Base-by-base conservation (phyloP, 129 eudicot genomes). In the Rutidosis leptorrhynchoides region DNA sequence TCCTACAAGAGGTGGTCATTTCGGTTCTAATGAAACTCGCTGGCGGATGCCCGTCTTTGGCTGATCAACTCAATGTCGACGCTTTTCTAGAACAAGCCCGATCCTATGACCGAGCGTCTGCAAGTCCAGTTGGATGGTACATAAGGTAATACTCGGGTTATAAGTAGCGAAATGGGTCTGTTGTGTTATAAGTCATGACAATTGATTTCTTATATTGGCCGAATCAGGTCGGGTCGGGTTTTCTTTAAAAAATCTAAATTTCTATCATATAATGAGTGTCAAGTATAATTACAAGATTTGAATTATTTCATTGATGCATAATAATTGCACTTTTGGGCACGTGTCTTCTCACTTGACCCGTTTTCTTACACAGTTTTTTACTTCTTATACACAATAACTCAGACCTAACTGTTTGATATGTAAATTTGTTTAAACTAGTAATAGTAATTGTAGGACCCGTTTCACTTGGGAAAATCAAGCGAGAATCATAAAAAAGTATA, bases 1-100 rank as follows among this genome's bases (percentile, higher is more conserved):
- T 75, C 89, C 78, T 55, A 89, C 99, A 93, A 89, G 99, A 93
- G 99, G 93, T 93, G 68, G 99, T 93, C 84, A 42, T 93, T 27
- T 93, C 99, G 28, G 96, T 93, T 65, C 88, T 89, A 43, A 93
- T 93, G 99, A 93, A 93, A 86, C 80, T 93, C 65, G 96, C 96
- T 68, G 99, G 99, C 57, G 99, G 99, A 64, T 84, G 93, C 81
- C 99, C 99, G 30, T 93, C 96, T 46, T 60, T 93, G 86, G 95
- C 99, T 42, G 96, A 93, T 80, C 95, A 93, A 78, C 71, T 93
- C 22, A 93, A 93, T 27, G 96, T 93, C 74, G 99, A 93, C 73
- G 96, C 99, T 2, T 93, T 93, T 73, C 69, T 93, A 80, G 99
- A 93, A 76, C 99, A 93, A 93, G 99, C 99, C 71, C 86, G 95